These are phyloP conservation scores for Stephanodiscus minutulus DNA, from an alignment of 108 stramenopile genomes.

Conservation along the genomic window DNA sequence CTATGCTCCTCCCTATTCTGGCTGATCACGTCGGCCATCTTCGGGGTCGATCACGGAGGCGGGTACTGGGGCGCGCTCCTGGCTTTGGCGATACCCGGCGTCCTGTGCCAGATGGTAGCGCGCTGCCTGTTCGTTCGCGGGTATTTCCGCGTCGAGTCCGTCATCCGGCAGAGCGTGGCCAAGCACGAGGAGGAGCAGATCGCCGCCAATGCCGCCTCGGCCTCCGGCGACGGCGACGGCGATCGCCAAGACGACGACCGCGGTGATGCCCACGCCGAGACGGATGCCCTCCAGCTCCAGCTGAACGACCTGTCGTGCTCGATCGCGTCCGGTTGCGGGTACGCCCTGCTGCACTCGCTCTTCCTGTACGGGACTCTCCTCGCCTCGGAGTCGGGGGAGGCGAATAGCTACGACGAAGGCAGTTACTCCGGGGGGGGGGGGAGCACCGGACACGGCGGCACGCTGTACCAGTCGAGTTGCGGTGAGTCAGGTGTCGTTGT, in stretches of 20 bases:
- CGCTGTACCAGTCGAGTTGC: constrained; percentile 77
- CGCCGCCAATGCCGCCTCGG: constrained; percentile 14
- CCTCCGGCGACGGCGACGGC: constrained; percentile 9
- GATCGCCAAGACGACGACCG: constrained; percentile 1
- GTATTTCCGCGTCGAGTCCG: constrained; percentile 76
- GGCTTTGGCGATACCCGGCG: constrained; percentile 62
- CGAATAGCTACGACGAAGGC: constrained; percentile 12
- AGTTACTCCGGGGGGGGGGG: constrained; percentile 21
- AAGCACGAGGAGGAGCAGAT: constrained; percentile 46
- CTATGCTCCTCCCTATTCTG: constrained; percentile 58
- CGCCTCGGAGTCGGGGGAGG: constrained; percentile 61
- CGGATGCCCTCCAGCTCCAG: constrained; percentile 69
- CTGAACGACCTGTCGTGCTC: constrained; percentile 78
- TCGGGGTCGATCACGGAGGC: neutral
- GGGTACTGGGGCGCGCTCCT: constrained; percentile 16
- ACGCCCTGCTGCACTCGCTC: constrained; percentile 78
- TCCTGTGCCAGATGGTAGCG: constrained; percentile 61
- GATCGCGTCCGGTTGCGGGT: constrained; percentile 82
- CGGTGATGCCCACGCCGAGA: constrained; percentile 43
- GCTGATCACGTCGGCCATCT: constrained; percentile 50
- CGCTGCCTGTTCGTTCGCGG: constrained; percentile 65
- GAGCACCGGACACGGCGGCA: constrained; percentile 54
- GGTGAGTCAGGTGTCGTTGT: neutral
- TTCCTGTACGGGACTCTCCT: constrained; percentile 78
- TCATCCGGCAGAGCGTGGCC: constrained; percentile 67